These are phyloP conservation scores for Colletotrichum sidae DNA, from an alignment of 2,329 filamentous ascomycete genomes.

Conservation along the genomic window DNA sequence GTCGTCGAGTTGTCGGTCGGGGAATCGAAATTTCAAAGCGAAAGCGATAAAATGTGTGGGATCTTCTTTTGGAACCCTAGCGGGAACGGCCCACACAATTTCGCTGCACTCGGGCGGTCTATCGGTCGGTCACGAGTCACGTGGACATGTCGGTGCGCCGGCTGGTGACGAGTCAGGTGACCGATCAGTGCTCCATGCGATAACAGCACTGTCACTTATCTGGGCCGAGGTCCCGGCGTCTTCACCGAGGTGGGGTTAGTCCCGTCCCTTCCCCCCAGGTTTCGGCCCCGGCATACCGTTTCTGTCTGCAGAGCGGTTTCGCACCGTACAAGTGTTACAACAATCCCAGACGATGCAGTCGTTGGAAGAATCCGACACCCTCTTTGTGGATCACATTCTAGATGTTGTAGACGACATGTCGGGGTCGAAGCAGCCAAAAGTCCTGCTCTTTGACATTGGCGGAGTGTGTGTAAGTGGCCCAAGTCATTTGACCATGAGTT, in stretches of 20 bases:
- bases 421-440: slow-evolving; percentile 69
- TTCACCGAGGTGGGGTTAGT: slow-evolving; percentile 20
- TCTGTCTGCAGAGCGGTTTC: slow-evolving; percentile 21
- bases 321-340: slow-evolving; percentile 25
- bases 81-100: slow-evolving; percentile 26
- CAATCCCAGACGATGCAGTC: slow-evolving; percentile 24
- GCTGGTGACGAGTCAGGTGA: slow-evolving; percentile 30
- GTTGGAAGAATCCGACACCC: slow-evolving; percentile 29
- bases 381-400: slow-evolving; percentile 45
- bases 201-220: not conserved
- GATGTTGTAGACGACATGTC: slow-evolving; percentile 53
- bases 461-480: slow-evolving; percentile 87
- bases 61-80: slow-evolving; percentile 55
- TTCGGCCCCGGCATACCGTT: slow-evolving; percentile 23
- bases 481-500: slow-evolving; percentile 11
- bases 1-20: slow-evolving; percentile 43
- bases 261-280: slow-evolving; percentile 22
- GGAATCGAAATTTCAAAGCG: slow-evolving; percentile 36
- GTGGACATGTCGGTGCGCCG: slow-evolving; percentile 38
- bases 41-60: slow-evolving; percentile 49
- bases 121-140: slow-evolving; percentile 55
- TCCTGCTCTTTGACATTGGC: slow-evolving; percentile 93
- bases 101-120: slow-evolving; percentile 38
- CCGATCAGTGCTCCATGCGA: not conserved
- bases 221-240: slow-evolving; percentile 34